Percentiles rank a stretch among this genome's conserved stretches.
phyloP scores from a whole-genome alignment of 768 basidiomycete genomes.

The Wakefieldia striispora region DNA sequence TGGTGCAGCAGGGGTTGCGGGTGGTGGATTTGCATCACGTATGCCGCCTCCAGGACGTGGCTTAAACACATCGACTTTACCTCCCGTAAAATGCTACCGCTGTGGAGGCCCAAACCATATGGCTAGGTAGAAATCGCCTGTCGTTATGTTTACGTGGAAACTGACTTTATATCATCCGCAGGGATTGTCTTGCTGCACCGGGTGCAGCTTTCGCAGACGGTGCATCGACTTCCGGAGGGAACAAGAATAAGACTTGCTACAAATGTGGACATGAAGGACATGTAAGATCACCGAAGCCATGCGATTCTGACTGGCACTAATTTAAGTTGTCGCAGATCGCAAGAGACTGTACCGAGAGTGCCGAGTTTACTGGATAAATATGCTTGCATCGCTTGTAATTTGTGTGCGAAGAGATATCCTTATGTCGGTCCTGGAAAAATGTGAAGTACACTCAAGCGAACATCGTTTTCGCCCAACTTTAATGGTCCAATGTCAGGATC shows the following conservation, averaged over 20 bases:
- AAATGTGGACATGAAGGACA: constrained; percentile 88
- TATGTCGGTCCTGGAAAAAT: constrained; percentile 17
- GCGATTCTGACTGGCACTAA: constrained; percentile 5
- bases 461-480: constrained; percentile 8
- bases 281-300: constrained; percentile 44
- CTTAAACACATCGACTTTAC: constrained; percentile 72
- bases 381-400: constrained; percentile 3
- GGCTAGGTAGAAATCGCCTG: constrained; percentile 52
- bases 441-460: constrained; percentile 13
- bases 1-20: constrained; percentile 36
- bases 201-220: constrained; percentile 50
- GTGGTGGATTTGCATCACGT: constrained; percentile 58
- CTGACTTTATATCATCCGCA: constrained; percentile 27
- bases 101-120: constrained; percentile 89
- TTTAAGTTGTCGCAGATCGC: constrained; percentile 46
- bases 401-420: constrained; percentile 9
- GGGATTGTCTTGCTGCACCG: constrained; percentile 80
- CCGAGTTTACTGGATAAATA: constrained; percentile 48
- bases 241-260: constrained; percentile 80
- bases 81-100: constrained; percentile 84
- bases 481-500: background rate
- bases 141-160: constrained; percentile 1
- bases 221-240: constrained; percentile 39
- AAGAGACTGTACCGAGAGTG: constrained; percentile 59
- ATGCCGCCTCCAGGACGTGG: constrained; percentile 72